Base-by-base conservation (phyloP, 2,329 filamentous ascomycete species). In the Cladosporium sp. region DNA sequence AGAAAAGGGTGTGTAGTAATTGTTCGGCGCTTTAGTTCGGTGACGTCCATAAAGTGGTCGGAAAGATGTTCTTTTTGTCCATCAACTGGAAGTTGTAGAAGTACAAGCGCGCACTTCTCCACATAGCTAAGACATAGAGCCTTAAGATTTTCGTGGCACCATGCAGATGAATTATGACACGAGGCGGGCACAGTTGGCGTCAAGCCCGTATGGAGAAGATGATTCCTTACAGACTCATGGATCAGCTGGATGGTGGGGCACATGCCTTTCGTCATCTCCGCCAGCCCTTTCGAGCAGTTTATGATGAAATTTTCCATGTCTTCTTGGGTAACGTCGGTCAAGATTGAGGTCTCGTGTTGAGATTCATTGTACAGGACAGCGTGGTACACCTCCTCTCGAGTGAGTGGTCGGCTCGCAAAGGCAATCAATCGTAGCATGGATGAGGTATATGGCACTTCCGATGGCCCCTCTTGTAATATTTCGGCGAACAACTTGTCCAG, bases 171-270 rank as follows among this genome's bases (percentile, higher is more conserved):
- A 4, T 21, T 21, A 3, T 21, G 1, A 47, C 41, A 47, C n/a
- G n/a, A 21, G 41, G n/a, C 41, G 8, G 41, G n/a, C 1, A 47
- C 3, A 6, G 41, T 8, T 47, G n/a, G 7, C n/a, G 4, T 47
- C 41, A 62, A 28, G 18, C 59, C 59, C 1, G 10, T 36, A 15
- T 44, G 7, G 10, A 64, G 62, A 3, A 64, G 62, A 28, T 57
- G 57, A 12, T 58, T 52, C 21, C 51, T 32, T 10, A 64, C 51
- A 6, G 62, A 57, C 36, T 64, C 62, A 21, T 58, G 62, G 4
- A 64, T 58, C 21, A 64, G n/a, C 28, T 64, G 62, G 28, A n/a
- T n/a, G 1, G 12, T 28, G 1, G 26, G 41, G 8, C 4, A 32
- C 28, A 30, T 30, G 8, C 14, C 51, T 18, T 54, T 28, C 1